Evolutionary conservation across 257 asterid genomes (phyloP).

Genomic region (Nyctanthes arbortristis): DNA sequence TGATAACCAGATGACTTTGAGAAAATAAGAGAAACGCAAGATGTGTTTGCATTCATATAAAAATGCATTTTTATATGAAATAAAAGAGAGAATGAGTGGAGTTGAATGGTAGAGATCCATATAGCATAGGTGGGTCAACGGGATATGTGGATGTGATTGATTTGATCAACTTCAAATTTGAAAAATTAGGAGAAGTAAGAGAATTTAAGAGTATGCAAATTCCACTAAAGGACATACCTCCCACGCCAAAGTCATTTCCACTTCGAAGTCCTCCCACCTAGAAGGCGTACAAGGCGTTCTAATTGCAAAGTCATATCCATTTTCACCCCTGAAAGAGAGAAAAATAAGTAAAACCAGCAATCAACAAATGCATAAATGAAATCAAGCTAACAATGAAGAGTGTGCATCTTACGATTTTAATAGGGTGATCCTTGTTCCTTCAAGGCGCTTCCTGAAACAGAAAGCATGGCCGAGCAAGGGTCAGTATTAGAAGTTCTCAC

Average conservation of each 20-base stretch:
- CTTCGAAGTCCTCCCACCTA: slow-evolving; percentile 85
- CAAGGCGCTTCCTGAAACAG: slow-evolving; percentile 83
- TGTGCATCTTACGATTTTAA: slow-evolving; percentile 50
- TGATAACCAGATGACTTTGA: slow-evolving; percentile 4
- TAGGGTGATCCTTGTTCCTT: slow-evolving; percentile 90
- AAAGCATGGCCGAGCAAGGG: slow-evolving; percentile 21
- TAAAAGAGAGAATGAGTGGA: no score
- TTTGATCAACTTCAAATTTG: no score
- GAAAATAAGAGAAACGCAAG: not conserved
- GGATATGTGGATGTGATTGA: no score
- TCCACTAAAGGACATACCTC: slow-evolving; percentile 66
- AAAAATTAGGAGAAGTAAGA: no score
- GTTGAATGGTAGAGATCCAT: no score
- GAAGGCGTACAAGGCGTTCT: slow-evolving; percentile 82
- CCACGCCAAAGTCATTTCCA: slow-evolving; percentile 97
- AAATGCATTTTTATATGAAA: slow-evolving; percentile 6
- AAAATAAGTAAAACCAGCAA: slow-evolving; percentile 16
- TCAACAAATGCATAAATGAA: slow-evolving; percentile 1
- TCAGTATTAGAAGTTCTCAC: slow-evolving; percentile 11
- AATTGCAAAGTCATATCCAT: slow-evolving; percentile 76
- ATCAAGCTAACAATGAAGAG: slow-evolving; percentile 17
- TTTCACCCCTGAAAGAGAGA: slow-evolving; percentile 57
- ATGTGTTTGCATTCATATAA: not conserved
- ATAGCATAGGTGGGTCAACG: no score
- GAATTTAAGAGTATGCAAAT: not conserved